Conservation (phyloP, 352 stramenopile genomes). For the Peronospora belbahrii region DNA sequence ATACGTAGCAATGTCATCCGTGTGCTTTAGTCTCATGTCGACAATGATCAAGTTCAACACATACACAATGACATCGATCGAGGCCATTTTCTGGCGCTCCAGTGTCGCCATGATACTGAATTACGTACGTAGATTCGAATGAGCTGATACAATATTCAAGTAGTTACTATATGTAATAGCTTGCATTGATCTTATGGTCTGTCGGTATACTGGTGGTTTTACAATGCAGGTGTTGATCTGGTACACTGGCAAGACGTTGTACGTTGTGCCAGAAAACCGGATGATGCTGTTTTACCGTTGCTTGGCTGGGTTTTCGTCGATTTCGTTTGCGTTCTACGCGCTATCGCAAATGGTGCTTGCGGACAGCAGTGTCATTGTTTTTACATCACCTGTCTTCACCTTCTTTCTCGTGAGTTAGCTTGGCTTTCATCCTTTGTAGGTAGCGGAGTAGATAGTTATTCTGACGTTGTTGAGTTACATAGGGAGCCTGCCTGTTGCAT, state of each 20-base stretch:
- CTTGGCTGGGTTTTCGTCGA: slow-evolving; percentile 58
- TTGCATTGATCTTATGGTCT: not conserved
- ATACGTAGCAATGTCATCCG: slow-evolving; percentile 58
- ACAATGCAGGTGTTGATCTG: slow-evolving; percentile 22
- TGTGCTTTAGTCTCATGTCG: slow-evolving; percentile 82
- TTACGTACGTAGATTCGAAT: slow-evolving; percentile 31
- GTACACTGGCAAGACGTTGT: slow-evolving; percentile 43
- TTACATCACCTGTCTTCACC: slow-evolving; percentile 63
- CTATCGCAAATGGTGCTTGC: slow-evolving; percentile 75
- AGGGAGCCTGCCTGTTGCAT: slow-evolving; percentile 37
- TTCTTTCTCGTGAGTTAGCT: slow-evolving; percentile 49
- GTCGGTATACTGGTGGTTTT: not conserved
- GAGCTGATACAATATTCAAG: not conserved
- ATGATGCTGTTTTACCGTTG: slow-evolving; percentile 59
- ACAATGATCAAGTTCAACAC: slow-evolving; percentile 74
- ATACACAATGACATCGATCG: slow-evolving; percentile 69
- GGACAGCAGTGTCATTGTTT: slow-evolving; percentile 65
- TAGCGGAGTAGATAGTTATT: not conserved
- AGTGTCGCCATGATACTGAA: slow-evolving; percentile 47
- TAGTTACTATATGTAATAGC: not conserved
- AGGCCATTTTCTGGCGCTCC: slow-evolving; percentile 75
- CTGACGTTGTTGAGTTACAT: not conserved
- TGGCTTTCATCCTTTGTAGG: not conserved
- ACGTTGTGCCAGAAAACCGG: slow-evolving; percentile 40
- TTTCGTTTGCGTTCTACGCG: slow-evolving; percentile 70